These are phyloP conservation scores for Melaleuca alternifolia DNA, from an alignment of 345 rosid species.

Conservation along the genomic window DNA sequence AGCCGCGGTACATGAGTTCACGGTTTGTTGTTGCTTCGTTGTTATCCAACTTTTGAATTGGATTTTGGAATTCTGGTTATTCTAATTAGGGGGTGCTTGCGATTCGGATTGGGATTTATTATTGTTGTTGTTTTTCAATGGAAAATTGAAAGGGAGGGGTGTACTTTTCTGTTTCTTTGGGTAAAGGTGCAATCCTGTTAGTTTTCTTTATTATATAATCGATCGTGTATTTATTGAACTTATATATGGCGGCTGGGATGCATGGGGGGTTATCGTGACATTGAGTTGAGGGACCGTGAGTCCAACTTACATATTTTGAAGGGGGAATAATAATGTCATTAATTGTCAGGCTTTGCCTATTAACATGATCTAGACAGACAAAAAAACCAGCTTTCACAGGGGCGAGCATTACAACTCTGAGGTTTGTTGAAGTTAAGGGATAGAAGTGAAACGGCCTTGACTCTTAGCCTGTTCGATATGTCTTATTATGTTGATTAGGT, in stretches of 20 bases:
- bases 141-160: background rate
- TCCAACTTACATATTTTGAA: constrained; percentile 37
- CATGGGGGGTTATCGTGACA: constrained; percentile 59
- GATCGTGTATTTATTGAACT: background rate
- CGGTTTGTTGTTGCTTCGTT: background rate
- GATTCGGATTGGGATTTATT: background rate
- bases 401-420: background rate
- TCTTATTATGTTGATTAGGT: background rate
- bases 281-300: constrained; percentile 52
- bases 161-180: background rate
- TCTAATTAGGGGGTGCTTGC: background rate
- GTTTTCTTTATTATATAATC: background rate
- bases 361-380: background rate
- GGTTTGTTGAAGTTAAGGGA: background rate
- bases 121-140: background rate
- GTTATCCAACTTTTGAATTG: background rate
- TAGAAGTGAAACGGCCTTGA: background rate
- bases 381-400: background rate
- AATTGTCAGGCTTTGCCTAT: no score
- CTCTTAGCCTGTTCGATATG: background rate
- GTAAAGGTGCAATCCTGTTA: background rate
- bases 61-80: background rate
- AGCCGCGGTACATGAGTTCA: background rate
- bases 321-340: no score
- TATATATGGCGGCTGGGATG: constrained; percentile 76